Evolutionary conservation across 176 grass and related monocot genomes (phyloP).

Genomic region (Zizania latifolia): DNA sequence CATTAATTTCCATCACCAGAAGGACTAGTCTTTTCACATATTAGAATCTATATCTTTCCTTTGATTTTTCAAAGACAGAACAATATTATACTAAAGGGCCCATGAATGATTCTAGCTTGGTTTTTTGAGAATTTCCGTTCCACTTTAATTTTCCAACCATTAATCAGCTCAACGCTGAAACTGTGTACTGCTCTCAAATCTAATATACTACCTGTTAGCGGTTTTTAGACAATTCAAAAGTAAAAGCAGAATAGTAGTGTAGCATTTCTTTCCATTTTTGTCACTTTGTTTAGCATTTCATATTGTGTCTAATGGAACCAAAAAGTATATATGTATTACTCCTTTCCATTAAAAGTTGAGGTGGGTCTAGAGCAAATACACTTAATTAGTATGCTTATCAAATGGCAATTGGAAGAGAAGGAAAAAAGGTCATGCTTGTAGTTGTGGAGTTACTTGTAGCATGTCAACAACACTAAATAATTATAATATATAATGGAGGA

Average conservation of each 20-base stretch:
- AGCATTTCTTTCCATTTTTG: neutral
- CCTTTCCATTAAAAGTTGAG: too few relatives aligned
- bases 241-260: neutral
- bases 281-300: too few relatives aligned
- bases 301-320: too few relatives aligned
- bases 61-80: slow-evolving; percentile 15
- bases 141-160: slow-evolving; percentile 32
- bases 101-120: slow-evolving; percentile 10
- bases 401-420: too few relatives aligned
- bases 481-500: too few relatives aligned
- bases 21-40: neutral
- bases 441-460: too few relatives aligned
- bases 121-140: neutral
- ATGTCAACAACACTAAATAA: too few relatives aligned
- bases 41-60: slow-evolving; percentile 31
- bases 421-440: too few relatives aligned
- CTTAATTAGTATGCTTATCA: too few relatives aligned
- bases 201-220: neutral
- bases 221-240: slow-evolving; percentile 17
- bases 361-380: too few relatives aligned
- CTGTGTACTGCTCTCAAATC: neutral
- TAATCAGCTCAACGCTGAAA: slow-evolving; percentile 16
- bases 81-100: slow-evolving; percentile 18
- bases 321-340: too few relatives aligned
- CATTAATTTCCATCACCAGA: slow-evolving; percentile 21